Conservation (phyloP, 768 basidiomycete species). For the Cystobasidiopsis lactophilus region DNA sequence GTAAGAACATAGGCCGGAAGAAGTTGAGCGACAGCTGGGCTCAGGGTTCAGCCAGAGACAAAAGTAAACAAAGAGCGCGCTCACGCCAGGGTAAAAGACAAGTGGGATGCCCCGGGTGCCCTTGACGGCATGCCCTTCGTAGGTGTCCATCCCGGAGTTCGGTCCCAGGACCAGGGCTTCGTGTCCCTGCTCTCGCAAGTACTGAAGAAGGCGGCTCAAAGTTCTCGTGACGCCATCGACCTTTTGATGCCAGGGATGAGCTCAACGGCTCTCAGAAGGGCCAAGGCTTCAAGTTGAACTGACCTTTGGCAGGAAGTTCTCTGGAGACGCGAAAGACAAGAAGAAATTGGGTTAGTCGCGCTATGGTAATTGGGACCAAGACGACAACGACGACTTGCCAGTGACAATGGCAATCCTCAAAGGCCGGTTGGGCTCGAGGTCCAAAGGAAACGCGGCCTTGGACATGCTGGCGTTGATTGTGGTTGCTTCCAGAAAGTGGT, state of each 20-base stretch:
- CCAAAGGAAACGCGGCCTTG: no score
- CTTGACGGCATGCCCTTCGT: conserved; percentile 28
- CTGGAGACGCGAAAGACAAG: no score
- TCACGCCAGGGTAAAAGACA: conserved; percentile 27
- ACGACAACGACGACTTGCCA: no score
- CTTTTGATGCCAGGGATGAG: no score
- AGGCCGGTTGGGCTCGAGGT: neutral
- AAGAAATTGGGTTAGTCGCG: no score
- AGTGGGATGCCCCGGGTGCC: conserved; percentile 28
- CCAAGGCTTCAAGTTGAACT: no score
- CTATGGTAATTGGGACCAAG: no score
- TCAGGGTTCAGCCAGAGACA: no score
- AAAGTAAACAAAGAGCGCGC: no score
- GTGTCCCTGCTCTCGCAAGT: conserved; percentile 28
- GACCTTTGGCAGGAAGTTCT: conserved; percentile 18
- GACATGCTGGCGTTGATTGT: no score
- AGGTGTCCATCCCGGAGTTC: conserved; percentile 24
- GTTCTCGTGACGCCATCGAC: conserved; percentile 32
- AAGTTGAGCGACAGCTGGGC: conserved; percentile 30
- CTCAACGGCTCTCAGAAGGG: no score
- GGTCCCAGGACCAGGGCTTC: conserved; percentile 30
- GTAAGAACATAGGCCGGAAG: conserved; percentile 27
- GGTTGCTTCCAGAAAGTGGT: no score
- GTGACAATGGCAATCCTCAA: conserved; percentile 8
- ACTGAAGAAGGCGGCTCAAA: conserved; percentile 28